Percentiles rank a stretch among this genome's conserved stretches.
phyloP scores from a whole-genome alignment of 352 stramenopile genomes.

The Globisporangium iwayamae region DNA sequence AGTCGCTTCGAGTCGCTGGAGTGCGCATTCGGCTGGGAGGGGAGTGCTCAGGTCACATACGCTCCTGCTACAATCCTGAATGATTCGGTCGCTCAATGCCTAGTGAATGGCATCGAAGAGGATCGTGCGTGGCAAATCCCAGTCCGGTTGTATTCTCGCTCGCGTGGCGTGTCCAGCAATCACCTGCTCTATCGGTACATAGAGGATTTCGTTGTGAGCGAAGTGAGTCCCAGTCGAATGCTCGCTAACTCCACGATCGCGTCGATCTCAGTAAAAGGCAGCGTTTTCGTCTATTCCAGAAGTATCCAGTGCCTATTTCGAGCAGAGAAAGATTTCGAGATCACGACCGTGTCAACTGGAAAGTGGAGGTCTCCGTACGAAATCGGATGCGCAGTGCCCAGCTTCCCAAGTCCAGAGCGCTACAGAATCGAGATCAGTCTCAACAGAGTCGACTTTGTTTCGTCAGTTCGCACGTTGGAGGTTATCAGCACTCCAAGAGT shows the following conservation, averaged over 20 bases:
- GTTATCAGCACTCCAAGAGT: conserved; percentile 26
- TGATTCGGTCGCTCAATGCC: conserved; percentile 24
- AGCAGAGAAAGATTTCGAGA: background rate
- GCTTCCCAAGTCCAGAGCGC: background rate
- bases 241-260: conserved; percentile 11
- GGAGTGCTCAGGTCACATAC: conserved; percentile 24
- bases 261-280: conserved; percentile 22
- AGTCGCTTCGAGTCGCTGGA: conserved; percentile 14
- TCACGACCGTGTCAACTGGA: conserved; percentile 5
- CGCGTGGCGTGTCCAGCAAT: conserved; percentile 27
- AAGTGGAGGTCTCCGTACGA: conserved; percentile 31
- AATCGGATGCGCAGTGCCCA: conserved; percentile 21
- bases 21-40: conserved; percentile 42
- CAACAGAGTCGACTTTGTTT: conserved; percentile 22
- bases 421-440: conserved; percentile 27
- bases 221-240: conserved; percentile 20
- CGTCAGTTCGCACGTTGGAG: conserved; percentile 17
- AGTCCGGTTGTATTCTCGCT: conserved; percentile 24
- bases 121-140: conserved; percentile 24
- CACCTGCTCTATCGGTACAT: conserved; percentile 35
- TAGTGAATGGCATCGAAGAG: conserved; percentile 20
- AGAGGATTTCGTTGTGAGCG: conserved; percentile 18
- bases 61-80: conserved; percentile 22
- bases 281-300: conserved; percentile 23
- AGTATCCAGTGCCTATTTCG: conserved; percentile 21